Base-by-base conservation (phyloP, 805 yeast genomes). In the Yamadazyma philogaea region DNA sequence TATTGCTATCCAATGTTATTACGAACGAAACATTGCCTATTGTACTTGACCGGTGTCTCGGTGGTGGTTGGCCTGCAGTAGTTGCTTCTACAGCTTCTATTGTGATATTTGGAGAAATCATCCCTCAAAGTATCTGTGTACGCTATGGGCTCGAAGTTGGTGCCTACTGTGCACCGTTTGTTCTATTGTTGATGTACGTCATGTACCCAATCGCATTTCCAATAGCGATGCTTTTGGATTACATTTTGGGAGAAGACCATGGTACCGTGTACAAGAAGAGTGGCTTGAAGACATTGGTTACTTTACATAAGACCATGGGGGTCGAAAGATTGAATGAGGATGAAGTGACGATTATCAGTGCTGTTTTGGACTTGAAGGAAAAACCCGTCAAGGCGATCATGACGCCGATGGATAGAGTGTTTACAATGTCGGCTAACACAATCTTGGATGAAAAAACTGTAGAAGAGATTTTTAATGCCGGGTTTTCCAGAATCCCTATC, bases 11-110 rank as follows among this genome's bases (percentile, higher is more conserved):
- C 6, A 90, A 90, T 56, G 97, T 90, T 37, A 87, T 90, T 59
- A 90, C 97, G 34, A 90, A 90, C 61, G 97, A 91, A 63, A 84
- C 96, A 1, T 73, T 91, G 46, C 99, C 99, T 0, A 91, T 91
- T 52, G 95, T 91, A 17, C 74, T 93, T 45, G 98, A 91, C 61
- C 75, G 95, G 42, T 84, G 91, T 53, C 75, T 93, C 11, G 98
- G 98, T 37, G 98, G 98, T 33, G 99, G 99, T 1, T 84, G 96
- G 85, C 90, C 93, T 11, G 99, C 99, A 0, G 96, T 91, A 28
- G 87, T 89, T 11, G 77, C 89, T 10, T 83, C 97, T n/a, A 90
- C 99, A 0, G 90, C 85, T 2, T 78, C 90, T 19, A 91, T 91
- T 58, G 97, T 91, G 39, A 77, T 91, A 10, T 91, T 91, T 64